Percentiles rank a stretch among this genome's conserved stretches.
Conservation (phyloP, 257 asterid species). For the Lithospermum erythrorhizon region DNA sequence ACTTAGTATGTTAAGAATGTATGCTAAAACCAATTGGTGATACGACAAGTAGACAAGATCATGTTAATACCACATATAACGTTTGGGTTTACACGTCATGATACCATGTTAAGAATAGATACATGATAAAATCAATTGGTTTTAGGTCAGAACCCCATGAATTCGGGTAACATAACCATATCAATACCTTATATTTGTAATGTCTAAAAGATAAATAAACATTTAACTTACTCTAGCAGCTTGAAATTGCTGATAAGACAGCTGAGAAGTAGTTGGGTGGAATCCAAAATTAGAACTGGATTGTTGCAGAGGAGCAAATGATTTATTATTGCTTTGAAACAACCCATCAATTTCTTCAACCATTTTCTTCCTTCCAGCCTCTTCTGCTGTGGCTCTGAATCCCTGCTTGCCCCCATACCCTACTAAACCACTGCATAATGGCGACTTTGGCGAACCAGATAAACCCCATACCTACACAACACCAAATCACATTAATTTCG, state of each 20-base stretch:
- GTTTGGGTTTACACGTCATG: too few species aligned
- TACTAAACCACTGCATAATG: slow-evolving; percentile 25
- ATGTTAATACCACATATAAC: too few species aligned
- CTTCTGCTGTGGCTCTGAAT: slow-evolving; percentile 38
- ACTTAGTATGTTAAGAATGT: too few species aligned
- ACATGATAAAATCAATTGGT: too few species aligned
- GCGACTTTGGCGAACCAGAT: slow-evolving; percentile 70
- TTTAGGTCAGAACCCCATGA: too few species aligned
- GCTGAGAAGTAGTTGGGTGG: slow-evolving; percentile 11
- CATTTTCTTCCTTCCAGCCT: slow-evolving; percentile 45
- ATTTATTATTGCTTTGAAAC: slow-evolving; percentile 11
- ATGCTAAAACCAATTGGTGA: too few species aligned
- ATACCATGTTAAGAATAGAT: too few species aligned
- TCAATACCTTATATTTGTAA: too few species aligned
- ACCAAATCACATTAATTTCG: not conserved
- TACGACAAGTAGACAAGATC: too few species aligned
- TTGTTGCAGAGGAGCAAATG: slow-evolving; percentile 2
- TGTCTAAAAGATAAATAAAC: too few species aligned
- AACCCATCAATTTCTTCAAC: slow-evolving; percentile 33
- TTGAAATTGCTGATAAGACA: slow-evolving; percentile 25
- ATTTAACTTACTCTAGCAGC: slow-evolving; percentile 1
- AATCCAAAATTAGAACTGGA: slow-evolving; percentile 2
- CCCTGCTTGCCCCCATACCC: slow-evolving; percentile 13
- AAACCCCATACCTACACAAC: slow-evolving; percentile 25
- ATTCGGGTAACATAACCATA: too few species aligned